These are phyloP conservation scores for Purpureocillium lavendulum DNA, from an alignment of 2,329 filamentous ascomycete genomes.

Conservation along the genomic window DNA sequence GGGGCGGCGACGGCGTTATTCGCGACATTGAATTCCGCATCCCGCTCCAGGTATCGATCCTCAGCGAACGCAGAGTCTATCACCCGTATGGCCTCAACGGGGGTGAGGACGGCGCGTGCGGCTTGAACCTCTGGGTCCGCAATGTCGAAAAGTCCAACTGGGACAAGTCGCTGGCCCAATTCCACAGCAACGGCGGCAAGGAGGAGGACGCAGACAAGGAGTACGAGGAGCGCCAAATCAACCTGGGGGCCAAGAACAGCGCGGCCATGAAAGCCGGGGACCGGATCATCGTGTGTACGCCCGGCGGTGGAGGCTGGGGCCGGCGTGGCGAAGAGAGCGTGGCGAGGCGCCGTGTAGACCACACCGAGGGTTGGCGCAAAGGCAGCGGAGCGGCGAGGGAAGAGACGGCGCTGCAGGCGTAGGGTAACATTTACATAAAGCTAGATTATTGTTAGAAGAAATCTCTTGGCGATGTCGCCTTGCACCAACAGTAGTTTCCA, in stretches of 20 bases:
- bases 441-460: no score
- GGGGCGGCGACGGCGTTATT: constrained; percentile 67
- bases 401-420: constrained; percentile 50
- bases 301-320: constrained; percentile 75
- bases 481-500: no score
- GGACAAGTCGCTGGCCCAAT: constrained; percentile 32
- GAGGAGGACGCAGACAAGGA: constrained; percentile 26
- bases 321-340: constrained; percentile 47
- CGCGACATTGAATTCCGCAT: constrained; percentile 76
- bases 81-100: constrained; percentile 72
- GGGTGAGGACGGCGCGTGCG: constrained; percentile 69
- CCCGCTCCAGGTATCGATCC: constrained; percentile 68
- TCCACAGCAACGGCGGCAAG: constrained; percentile 21
- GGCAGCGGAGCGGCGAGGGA: constrained; percentile 50
- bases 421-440: not conserved
- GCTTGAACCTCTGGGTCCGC: constrained; percentile 81
- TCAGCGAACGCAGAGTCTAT: constrained; percentile 67
- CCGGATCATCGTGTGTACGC: constrained; percentile 68
- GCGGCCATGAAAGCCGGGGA: constrained; percentile 70
- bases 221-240: constrained; percentile 56
- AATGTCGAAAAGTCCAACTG: constrained; percentile 53
- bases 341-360: constrained; percentile 43
- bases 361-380: constrained; percentile 42
- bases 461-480: no score
- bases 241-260: constrained; percentile 72